A percentile compares a stretch with the other conserved stretches of the same genome.
These are phyloP conservation scores for Cinnamomum chago DNA, from an alignment of 164 flowering plant species.

Conservation along the genomic window DNA sequence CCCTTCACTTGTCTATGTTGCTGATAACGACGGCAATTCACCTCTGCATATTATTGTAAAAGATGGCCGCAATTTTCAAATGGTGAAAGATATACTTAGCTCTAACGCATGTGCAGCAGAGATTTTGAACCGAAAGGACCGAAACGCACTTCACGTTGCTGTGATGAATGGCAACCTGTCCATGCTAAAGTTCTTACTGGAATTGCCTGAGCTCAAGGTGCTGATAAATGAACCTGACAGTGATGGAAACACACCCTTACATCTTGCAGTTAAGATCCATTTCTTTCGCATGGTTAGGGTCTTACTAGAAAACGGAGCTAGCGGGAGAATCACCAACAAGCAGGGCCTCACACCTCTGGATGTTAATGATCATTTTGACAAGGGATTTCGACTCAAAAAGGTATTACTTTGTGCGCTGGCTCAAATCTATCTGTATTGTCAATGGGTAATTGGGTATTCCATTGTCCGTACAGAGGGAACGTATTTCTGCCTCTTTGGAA, in stretches of 20 bases:
- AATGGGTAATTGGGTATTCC: no score
- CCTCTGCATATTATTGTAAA: conserved; percentile 4
- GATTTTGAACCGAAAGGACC: not conserved
- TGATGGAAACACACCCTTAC: conserved; percentile 20
- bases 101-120: not conserved
- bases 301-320: not conserved
- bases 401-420: not conserved
- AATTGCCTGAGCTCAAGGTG: not conserved
- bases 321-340: conserved; percentile 5
- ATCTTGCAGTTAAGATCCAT: conserved; percentile 13
- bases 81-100: not conserved
- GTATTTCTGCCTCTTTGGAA: no score
- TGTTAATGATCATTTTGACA: not conserved
- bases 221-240: not conserved
- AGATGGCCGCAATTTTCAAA: not conserved
- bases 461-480: no score
- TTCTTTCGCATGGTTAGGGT: conserved; percentile 1
- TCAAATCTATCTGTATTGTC: no score
- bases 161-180: not conserved
- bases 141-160: conserved; percentile 10
- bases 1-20: not conserved
- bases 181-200: not conserved
- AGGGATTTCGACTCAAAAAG: not conserved
- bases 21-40: conserved; percentile 5
- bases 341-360: conserved; percentile 21